Evolutionary conservation across 805 yeast species (phyloP).

Genomic region (Wickerhamomyces subpelliculosus): DNA sequence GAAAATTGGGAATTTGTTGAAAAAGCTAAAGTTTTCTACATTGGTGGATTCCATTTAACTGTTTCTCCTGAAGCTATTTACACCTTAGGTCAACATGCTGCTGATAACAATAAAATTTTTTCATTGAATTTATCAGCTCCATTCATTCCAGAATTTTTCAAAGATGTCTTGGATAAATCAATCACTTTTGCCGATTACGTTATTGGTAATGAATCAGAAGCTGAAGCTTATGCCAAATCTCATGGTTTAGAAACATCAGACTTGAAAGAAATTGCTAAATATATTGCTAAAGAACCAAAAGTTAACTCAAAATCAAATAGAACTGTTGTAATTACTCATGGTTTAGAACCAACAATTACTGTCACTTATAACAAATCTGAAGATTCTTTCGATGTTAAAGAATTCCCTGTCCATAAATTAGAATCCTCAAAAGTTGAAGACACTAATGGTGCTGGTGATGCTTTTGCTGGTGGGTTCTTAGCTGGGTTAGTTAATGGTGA

Average conservation of each 20-base stretch:
- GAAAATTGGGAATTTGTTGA: constrained; percentile 88
- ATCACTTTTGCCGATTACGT: constrained; percentile 86
- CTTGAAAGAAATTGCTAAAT: constrained; percentile 72
- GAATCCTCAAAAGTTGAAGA: constrained; percentile 66
- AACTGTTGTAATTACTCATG: constrained; percentile 92
- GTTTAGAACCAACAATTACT: constrained; percentile 82
- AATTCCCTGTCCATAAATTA: constrained; percentile 67
- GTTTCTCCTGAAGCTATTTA: constrained; percentile 94
- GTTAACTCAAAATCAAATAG: constrained; percentile 61
- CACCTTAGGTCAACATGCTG: constrained; percentile 88
- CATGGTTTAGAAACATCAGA: constrained; percentile 58
- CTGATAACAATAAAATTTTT: constrained; percentile 69
- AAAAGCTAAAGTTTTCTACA: constrained; percentile 74
- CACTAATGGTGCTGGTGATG: constrained; percentile 99
- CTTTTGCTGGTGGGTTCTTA: constrained; percentile 93
- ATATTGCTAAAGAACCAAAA: constrained; percentile 74
- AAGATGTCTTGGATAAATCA: constrained; percentile 74
- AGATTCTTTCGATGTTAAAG: constrained; percentile 40
- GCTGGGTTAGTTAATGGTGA: constrained; percentile 81
- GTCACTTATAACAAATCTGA: constrained; percentile 49
- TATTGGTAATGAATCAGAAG: constrained; percentile 96
- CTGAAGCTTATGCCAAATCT: constrained; percentile 86
- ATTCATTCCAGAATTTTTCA: constrained; percentile 92
- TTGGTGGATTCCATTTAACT: constrained; percentile 99
- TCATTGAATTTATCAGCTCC: constrained; percentile 92